Evolutionary conservation across 2,329 filamentous ascomycete species (phyloP).

Genomic region (Sarocladium oryzae): DNA sequence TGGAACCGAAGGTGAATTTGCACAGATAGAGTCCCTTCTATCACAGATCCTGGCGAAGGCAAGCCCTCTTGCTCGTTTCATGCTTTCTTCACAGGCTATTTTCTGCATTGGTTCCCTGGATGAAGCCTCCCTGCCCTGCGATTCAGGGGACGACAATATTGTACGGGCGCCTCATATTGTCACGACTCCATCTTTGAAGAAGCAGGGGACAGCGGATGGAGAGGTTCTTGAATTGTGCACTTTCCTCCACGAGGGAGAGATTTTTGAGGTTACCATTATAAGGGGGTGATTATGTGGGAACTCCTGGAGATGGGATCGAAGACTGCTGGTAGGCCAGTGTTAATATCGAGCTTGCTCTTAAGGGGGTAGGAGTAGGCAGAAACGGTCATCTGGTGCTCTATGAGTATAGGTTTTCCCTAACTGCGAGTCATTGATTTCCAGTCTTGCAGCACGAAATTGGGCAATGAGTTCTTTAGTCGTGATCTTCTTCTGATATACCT

Average conservation of each 20-base stretch:
- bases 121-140: too few species aligned
- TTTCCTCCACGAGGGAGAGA: not conserved
- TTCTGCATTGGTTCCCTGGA: conserved; percentile 1
- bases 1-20: not conserved
- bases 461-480: conserved; percentile 39
- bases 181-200: not conserved
- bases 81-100: not conserved
- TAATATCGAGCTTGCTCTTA: too few species aligned
- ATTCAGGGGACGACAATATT: too few species aligned
- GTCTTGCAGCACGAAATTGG: too few species aligned
- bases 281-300: too few species aligned
- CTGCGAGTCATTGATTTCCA: too few species aligned
- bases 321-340: too few species aligned
- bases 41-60: not conserved
- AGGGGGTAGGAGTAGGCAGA: too few species aligned
- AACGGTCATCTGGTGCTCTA: too few species aligned
- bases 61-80: not conserved
- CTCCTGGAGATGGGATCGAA: too few species aligned
- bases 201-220: not conserved
- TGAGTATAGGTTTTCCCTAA: too few species aligned
- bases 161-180: not conserved
- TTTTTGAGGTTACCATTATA: not conserved
- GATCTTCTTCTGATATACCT: conserved; percentile 78
- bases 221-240: not conserved
- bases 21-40: not conserved